phyloP scores from a whole-genome alignment of 768 basidiomycete genomes.

The Suillus bovinus region DNA sequence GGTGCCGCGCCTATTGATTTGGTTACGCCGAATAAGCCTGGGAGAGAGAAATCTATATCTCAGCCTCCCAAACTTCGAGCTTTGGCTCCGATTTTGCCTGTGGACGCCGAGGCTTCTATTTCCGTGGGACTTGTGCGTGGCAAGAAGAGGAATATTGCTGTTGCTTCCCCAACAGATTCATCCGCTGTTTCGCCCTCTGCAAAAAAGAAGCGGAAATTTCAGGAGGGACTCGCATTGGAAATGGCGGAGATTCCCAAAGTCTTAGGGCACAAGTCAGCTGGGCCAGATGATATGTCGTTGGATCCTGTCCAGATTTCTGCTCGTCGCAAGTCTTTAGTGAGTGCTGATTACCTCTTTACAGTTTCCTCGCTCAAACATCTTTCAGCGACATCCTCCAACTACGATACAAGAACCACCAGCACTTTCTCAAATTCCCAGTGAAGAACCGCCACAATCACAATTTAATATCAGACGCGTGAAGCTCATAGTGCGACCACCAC shows the following conservation, averaged over 20 bases:
- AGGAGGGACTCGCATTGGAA: not conserved
- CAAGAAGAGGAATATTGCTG: constrained; percentile 3
- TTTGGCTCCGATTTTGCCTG: not conserved
- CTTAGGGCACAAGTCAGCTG: not conserved
- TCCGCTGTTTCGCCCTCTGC: constrained; percentile 21
- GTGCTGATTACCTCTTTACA: not conserved
- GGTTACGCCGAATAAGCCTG: constrained; percentile 21
- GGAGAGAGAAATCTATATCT: constrained; percentile 25
- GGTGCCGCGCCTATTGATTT: not conserved
- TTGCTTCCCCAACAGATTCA: constrained; percentile 10
- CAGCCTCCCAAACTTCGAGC: constrained; percentile 2
- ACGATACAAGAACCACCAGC: not conserved
- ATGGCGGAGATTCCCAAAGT: not conserved
- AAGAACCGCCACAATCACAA: not conserved
- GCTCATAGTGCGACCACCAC: constrained; percentile 65
- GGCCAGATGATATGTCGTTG: not conserved
- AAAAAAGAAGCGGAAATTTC: constrained; percentile 30
- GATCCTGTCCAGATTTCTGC: not conserved
- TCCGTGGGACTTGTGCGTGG: not conserved
- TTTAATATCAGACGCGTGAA: constrained; percentile 57
- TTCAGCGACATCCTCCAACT: constrained; percentile 2
- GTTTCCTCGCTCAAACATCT: not conserved
- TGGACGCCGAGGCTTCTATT: constrained; percentile 2
- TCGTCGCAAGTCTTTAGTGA: constrained; percentile 4
- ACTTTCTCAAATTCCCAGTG: not conserved